Conservation (phyloP, 169 alveolate species). For the Eimeria falciformis region DNA sequence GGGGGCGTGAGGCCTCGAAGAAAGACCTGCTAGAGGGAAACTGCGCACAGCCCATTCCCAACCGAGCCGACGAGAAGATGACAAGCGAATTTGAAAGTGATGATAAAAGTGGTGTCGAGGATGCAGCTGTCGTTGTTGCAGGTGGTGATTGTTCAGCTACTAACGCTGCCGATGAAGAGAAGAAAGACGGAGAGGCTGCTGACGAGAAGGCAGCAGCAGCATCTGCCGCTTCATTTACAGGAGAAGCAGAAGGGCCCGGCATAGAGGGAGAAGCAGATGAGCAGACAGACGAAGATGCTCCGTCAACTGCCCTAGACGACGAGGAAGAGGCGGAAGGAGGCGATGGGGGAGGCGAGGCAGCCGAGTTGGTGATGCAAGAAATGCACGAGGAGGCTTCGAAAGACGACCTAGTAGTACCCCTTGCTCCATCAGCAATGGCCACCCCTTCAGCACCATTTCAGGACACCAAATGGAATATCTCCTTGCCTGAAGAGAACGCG, state of each 20-base stretch:
- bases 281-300: not conserved
- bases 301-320: constrained; percentile 9
- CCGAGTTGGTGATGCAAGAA: not conserved
- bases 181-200: not conserved
- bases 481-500: not conserved
- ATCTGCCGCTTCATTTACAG: not conserved
- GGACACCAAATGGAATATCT: not conserved
- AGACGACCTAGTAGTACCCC: not conserved
- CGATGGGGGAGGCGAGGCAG: constrained; percentile 27
- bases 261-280: not conserved
- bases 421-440: not conserved
- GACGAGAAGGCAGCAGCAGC: not conserved
- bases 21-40: too few species aligned
- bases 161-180: not conserved
- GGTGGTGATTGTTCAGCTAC: not conserved
- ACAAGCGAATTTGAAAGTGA: too few species aligned
- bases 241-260: not conserved
- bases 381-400: constrained; percentile 19
- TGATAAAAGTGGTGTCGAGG: not conserved
- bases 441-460: not conserved
- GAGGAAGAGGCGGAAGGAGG: not conserved
- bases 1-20: too few species aligned
- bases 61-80: too few species aligned
- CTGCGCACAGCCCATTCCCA: too few species aligned
- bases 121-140: not conserved